Percentiles rank a stretch among this genome's conserved stretches.
phyloP scores from a whole-genome alignment of 768 basidiomycete genomes.

The Nidularia pulvinata region DNA sequence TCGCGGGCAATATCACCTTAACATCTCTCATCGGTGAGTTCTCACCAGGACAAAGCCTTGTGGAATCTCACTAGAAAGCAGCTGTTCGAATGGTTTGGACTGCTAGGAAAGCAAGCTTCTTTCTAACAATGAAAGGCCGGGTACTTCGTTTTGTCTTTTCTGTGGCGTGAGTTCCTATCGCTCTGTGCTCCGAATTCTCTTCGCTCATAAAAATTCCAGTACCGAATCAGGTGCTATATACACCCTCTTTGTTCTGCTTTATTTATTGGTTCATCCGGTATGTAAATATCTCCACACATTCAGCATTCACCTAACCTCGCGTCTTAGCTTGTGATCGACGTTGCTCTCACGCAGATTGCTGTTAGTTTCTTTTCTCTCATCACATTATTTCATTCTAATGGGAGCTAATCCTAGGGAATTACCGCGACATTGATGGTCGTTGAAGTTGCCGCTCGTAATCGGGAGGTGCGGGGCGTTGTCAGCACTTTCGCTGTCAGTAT shows the following conservation, averaged over 20 bases:
- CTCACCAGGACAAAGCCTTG: not conserved
- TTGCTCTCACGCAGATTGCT: conserved; percentile 18
- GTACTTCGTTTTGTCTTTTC: not conserved
- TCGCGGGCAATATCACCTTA: conserved; percentile 11
- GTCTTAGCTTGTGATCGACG: conserved; percentile 15
- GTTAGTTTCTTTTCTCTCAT: conserved; percentile 3
- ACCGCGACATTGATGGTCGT: not conserved
- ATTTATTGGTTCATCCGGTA: conserved; percentile 16
- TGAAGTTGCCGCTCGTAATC: no score
- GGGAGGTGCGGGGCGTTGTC: not conserved
- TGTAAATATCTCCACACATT: not conserved
- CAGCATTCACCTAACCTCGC: not conserved
- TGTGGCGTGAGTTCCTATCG: not conserved
- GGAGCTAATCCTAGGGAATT: not conserved
- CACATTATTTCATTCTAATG: no score
- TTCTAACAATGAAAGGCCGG: not conserved
- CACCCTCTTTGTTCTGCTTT: conserved; percentile 15
- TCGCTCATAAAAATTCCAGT: conserved; percentile 3
- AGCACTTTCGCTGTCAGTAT: not conserved
- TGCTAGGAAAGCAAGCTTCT: conserved; percentile 11
- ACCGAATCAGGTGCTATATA: conserved; percentile 17
- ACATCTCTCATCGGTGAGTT: conserved; percentile 14
- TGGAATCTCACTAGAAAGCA: conserved; percentile 3
- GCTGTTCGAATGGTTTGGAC: conserved; percentile 12
- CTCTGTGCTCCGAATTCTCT: not conserved